phyloP scores from a whole-genome alignment of 2,329 filamentous ascomycete species.

The Madurella fahalii region DNA sequence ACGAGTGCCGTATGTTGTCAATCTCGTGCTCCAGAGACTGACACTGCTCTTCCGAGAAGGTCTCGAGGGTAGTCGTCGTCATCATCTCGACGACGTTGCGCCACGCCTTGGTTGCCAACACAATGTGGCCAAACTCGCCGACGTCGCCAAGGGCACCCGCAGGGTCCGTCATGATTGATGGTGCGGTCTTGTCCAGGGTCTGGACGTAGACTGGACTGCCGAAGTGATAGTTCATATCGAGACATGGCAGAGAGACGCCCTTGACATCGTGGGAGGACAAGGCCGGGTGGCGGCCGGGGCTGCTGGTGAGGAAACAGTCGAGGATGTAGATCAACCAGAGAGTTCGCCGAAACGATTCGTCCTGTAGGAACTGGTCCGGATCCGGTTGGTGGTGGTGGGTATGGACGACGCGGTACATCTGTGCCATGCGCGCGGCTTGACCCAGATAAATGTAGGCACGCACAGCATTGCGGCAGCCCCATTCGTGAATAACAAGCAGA shows the following conservation, averaged over 20 bases:
- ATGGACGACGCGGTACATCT: slow-evolving; percentile 60
- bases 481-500: slow-evolving; percentile 59
- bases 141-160: slow-evolving; percentile 45
- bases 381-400: slow-evolving; percentile 48
- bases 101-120: slow-evolving; percentile 58
- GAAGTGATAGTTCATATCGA: slow-evolving; percentile 60
- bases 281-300: slow-evolving; percentile 55
- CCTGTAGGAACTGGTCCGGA: slow-evolving; percentile 57
- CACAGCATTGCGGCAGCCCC: slow-evolving; percentile 58
- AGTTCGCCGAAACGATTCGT: slow-evolving; percentile 58
- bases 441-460: slow-evolving; percentile 61
- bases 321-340: slow-evolving; percentile 61
- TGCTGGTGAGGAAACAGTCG: slow-evolving; percentile 59
- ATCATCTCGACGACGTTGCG: slow-evolving; percentile 60
- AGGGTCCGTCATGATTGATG: slow-evolving; percentile 36
- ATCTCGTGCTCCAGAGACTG: slow-evolving; percentile 50
- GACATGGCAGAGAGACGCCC: slow-evolving; percentile 55
- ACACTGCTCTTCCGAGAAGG: slow-evolving; percentile 53
- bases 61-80: slow-evolving; percentile 48
- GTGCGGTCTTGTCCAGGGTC: slow-evolving; percentile 45
- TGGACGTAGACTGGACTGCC: slow-evolving; percentile 56
- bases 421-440: slow-evolving; percentile 60
- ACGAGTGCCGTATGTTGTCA: slow-evolving; percentile 49
- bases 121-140: slow-evolving; percentile 59
- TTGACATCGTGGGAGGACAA: slow-evolving; percentile 51